These are phyloP conservation scores for Aspergillus bridgeri DNA, from an alignment of 495 filamentous ascomycete genomes.

Conservation along the genomic window DNA sequence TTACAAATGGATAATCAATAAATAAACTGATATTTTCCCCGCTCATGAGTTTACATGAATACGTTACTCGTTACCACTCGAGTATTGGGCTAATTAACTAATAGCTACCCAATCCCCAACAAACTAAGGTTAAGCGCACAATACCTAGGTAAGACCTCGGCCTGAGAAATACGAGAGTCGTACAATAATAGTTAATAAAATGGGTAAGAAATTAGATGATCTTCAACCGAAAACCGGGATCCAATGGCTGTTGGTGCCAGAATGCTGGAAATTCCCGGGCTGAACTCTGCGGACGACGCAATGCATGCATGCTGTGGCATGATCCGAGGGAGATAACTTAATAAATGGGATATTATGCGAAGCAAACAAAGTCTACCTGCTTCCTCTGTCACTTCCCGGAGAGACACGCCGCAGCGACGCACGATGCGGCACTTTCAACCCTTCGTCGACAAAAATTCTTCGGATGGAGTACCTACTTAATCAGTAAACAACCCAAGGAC, in stretches of 20 bases:
- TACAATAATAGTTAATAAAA: neutral
- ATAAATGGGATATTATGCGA: neutral
- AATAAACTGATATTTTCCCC: too few relatives aligned
- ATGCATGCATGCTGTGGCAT: slow-evolving; percentile 9
- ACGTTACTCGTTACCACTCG: too few relatives aligned
- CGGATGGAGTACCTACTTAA: too few relatives aligned
- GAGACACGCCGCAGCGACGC: too few relatives aligned
- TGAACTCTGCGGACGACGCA: slow-evolving; percentile 7
- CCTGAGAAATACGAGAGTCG: neutral
- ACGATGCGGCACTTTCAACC: too few relatives aligned
- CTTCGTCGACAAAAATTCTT: neutral
- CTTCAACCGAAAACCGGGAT: slow-evolving; percentile 19
- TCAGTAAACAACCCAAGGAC: too few relatives aligned
- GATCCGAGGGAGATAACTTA: neutral
- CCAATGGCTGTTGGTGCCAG: slow-evolving; percentile 26
- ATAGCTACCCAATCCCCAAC: too few relatives aligned
- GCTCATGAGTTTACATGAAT: too few relatives aligned
- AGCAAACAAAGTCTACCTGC: neutral
- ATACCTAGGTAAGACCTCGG: neutral
- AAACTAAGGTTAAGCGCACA: too few relatives aligned
- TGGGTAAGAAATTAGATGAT: slow-evolving; percentile 14
- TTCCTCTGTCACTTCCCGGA: too few relatives aligned
- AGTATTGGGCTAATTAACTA: too few relatives aligned
- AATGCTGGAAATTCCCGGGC: slow-evolving; percentile 21
- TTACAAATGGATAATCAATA: too few relatives aligned